phyloP scores from a whole-genome alignment of 2,329 filamentous ascomycete genomes.

The Colletotrichum tofieldiae region DNA sequence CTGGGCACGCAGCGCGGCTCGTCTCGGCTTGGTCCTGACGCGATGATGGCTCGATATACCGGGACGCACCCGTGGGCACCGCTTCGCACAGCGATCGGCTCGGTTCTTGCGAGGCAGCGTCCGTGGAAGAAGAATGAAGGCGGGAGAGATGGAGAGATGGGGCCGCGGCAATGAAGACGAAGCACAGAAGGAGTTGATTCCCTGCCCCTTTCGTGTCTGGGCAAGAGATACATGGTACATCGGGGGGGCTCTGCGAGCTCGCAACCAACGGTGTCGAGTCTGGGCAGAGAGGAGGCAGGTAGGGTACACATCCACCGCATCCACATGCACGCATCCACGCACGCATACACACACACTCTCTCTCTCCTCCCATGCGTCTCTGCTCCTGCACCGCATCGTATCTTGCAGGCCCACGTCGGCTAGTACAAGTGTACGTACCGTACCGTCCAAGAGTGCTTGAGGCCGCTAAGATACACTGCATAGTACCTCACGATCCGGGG shows the following conservation, averaged over 20 bases:
- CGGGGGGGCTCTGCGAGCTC: background rate
- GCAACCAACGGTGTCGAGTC: background rate
- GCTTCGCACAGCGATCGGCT: background rate
- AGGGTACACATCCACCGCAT: slow-evolving; percentile 1
- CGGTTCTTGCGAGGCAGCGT: background rate
- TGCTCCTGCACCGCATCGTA: slow-evolving; percentile 23
- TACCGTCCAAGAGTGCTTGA: background rate
- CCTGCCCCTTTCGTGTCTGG: background rate
- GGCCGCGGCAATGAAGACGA: background rate
- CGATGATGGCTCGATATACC: background rate
- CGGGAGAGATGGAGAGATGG: background rate
- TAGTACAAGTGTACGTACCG: background rate
- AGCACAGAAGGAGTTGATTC: background rate
- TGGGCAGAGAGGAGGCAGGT: background rate
- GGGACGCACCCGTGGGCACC: background rate
- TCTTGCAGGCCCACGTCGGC: background rate
- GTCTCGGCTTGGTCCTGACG: background rate
- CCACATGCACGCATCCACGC: background rate
- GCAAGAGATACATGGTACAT: background rate
- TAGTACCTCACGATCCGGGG: background rate
- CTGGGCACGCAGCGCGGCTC: slow-evolving; percentile 10
- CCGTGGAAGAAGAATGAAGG: background rate
- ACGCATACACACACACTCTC: background rate
- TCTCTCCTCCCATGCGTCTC: slow-evolving; percentile 14
- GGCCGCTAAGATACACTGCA: background rate